Evolutionary conservation across 345 rosid species (phyloP).

Genomic region (Lumnitzera racemosa): DNA sequence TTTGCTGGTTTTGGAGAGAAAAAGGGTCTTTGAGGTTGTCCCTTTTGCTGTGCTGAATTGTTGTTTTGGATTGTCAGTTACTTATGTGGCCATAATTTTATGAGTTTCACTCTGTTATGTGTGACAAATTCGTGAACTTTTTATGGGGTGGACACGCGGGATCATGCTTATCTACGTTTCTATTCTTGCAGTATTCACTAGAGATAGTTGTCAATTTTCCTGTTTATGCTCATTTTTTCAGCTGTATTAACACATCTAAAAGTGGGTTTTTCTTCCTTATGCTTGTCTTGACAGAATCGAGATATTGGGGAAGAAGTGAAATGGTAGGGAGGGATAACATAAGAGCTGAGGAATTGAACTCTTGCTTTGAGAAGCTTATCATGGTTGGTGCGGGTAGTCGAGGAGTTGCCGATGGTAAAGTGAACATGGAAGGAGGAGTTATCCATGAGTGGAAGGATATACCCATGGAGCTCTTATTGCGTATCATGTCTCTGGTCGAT

Average conservation of each 20-base stretch:
- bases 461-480: conserved; percentile 70
- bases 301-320: conserved; percentile 5
- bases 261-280: conserved; percentile 9
- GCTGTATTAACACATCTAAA: conserved; percentile 12
- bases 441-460: conserved; percentile 85
- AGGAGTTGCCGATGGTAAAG: background rate
- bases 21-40: too few relatives aligned
- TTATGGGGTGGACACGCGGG: too few relatives aligned
- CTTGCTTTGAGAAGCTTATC: conserved; percentile 52
- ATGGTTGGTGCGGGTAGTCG: conserved; percentile 22
- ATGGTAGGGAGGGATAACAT: conserved; percentile 29
- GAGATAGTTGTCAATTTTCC: too few relatives aligned
- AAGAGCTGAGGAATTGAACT: conserved; percentile 47
- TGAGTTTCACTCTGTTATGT: too few relatives aligned
- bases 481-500: conserved; percentile 65
- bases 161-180: too few relatives aligned
- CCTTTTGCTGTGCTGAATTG: too few relatives aligned
- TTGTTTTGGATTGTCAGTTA: too few relatives aligned
- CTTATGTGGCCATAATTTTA: too few relatives aligned
- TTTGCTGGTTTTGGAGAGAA: too few relatives aligned
- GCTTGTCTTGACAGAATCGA: background rate
- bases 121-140: too few relatives aligned
- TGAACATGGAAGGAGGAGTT: conserved; percentile 42
- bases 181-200: too few relatives aligned
- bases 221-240: too few relatives aligned